phyloP scores from a whole-genome alignment of 192 early-diverging fungal genomes.

The Coemansia sp. region DNA sequence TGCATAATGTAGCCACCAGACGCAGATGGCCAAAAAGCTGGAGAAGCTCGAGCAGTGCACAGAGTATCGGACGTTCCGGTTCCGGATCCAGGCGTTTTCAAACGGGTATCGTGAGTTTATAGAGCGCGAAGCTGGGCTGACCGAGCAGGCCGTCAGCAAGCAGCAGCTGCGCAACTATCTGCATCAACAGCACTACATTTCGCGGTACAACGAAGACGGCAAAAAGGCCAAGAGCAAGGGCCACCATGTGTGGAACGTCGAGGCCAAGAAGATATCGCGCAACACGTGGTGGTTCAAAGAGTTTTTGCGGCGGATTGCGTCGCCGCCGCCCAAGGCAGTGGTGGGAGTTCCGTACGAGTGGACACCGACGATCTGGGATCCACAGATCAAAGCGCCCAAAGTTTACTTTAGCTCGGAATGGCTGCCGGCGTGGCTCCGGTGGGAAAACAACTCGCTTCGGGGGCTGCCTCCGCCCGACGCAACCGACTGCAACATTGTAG shows the following conservation, averaged over 20 bases:
- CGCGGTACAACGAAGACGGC: conserved; percentile 78
- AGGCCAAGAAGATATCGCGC: conserved; percentile 68
- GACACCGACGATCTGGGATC: conserved; percentile 73
- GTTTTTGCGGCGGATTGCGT: conserved; percentile 67
- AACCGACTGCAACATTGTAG: conserved; percentile 60
- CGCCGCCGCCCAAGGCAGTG: conserved; percentile 64
- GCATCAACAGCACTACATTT: conserved; percentile 73
- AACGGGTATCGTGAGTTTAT: conserved; percentile 74
- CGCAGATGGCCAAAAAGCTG: conserved; percentile 76
- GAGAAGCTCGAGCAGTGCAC: conserved; percentile 67
- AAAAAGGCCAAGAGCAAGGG: conserved; percentile 79
- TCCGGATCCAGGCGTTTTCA: conserved; percentile 79
- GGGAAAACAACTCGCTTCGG: conserved; percentile 69
- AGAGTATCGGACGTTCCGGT: conserved; percentile 78
- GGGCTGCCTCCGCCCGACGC: conserved; percentile 63
- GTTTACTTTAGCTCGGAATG: conserved; percentile 69
- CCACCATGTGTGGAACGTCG: conserved; percentile 78
- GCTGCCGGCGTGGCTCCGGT: conserved; percentile 71
- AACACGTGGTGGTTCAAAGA: conserved; percentile 73
- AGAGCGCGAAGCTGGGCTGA: conserved; percentile 57
- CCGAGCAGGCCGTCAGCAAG: conserved; percentile 63
- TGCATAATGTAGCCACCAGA: conserved; percentile 60
- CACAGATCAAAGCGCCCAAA: conserved; percentile 70
- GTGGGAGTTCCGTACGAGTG: conserved; percentile 65
- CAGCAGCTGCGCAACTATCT: conserved; percentile 72